Evolutionary conservation across 2,329 filamentous ascomycete genomes (phyloP), one percentile per base, ranked within the genome.

Genomic region (Claviceps purpurea): DNA sequence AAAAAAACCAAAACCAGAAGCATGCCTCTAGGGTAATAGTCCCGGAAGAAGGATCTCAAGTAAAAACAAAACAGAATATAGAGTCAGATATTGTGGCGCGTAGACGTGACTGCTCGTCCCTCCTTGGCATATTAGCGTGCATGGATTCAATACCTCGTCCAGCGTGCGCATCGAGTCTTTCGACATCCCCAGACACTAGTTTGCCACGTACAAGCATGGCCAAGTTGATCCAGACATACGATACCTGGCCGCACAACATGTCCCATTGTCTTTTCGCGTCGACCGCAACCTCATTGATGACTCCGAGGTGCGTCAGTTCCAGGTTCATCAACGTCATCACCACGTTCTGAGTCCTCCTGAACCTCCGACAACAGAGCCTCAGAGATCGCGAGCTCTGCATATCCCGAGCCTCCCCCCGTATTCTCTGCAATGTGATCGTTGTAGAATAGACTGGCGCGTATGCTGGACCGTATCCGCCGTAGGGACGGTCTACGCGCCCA

Each of bases 371-470:
- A 49, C 42, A 59, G 59, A 45, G 60, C 60, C 3, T 65, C 64
- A 14, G 65, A 63, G 8, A 55, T 57, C 18, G 58, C 58, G 3
- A 59, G 53, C 18, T 50, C 55, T 14, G 53, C 55, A 30, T 57
- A 60, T 47, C 56, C 55, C 55, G 34, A 56, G 48, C 30, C 54
- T 56, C 18, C 56, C 47, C 13, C 62, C 56, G 37, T 63, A 58
- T 50, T 62, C 61, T 72, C 67, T 24, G 6, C 43, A 16, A 10
- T 67, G 18, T 70, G 68, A 45, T 75, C 69, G 45, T 73, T 67
- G 55, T 79, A 73, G 61, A 77, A 81, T 39, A 81, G 65, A 51
- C 77, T 79, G 13, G 76, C 72, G 47, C 76, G 68, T 34, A 81
- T 70, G 49, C 72, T 73, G 8, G 73, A 73, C 47, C 75, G 69